phyloP scores from a whole-genome alignment of 305 asterid species.

The Petunia hybrid region DNA sequence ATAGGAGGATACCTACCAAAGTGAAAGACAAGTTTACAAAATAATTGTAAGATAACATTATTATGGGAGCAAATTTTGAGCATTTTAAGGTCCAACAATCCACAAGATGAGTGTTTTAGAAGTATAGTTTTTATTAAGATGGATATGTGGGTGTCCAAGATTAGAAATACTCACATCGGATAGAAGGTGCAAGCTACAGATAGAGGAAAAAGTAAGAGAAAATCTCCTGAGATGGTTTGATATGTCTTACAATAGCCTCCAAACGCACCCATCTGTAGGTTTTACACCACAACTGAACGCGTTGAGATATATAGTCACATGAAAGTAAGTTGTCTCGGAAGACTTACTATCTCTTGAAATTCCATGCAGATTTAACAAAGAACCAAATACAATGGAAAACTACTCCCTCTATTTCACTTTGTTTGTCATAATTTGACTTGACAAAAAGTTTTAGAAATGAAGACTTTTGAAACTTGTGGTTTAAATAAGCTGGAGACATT shows the following conservation, averaged over 20 bases:
- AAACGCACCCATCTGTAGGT: background rate
- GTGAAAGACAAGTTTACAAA: background rate
- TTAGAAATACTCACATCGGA: background rate
- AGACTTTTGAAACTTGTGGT: too few relatives aligned
- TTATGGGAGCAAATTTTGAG: background rate
- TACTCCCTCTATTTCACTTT: too few relatives aligned
- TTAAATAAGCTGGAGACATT: too few relatives aligned
- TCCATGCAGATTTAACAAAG: background rate
- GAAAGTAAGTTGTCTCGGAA: background rate
- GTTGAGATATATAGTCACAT: background rate
- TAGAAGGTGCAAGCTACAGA: background rate
- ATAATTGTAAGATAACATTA: background rate
- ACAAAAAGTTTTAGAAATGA: too few relatives aligned
- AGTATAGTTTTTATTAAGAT: too few relatives aligned
- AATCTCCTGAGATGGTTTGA: background rate
- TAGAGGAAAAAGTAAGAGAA: background rate
- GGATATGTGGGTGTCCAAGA: background rate
- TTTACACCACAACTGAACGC: background rate
- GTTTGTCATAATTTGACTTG: too few relatives aligned
- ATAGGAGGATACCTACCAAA: background rate
- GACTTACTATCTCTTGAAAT: background rate
- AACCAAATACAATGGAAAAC: too few relatives aligned
- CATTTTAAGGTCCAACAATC: background rate
- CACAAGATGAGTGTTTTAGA: background rate
- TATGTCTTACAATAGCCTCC: background rate